Conservation (phyloP, 2,329 filamentous ascomycete species). For the Monilinia aucupariae region DNA sequence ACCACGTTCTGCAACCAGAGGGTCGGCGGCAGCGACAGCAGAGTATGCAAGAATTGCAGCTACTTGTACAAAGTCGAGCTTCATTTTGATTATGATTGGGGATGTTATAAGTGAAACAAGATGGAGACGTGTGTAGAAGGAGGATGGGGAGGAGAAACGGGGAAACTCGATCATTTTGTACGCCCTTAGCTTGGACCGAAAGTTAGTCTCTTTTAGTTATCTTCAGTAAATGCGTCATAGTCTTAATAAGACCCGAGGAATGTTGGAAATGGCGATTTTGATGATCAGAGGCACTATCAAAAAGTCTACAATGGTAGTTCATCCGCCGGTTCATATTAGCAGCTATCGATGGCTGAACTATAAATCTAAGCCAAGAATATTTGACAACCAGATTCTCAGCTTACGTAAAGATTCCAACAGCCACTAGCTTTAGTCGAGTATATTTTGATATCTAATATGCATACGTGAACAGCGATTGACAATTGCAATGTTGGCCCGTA, state of each 20-base stretch:
- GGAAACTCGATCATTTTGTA: not conserved
- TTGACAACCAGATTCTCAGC: no score
- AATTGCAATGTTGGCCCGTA: not conserved
- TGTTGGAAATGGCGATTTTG: not conserved
- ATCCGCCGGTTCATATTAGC: not conserved
- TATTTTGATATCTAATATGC: not conserved
- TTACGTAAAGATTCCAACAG: no score
- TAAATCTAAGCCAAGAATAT: no score
- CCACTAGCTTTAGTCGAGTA: no score
- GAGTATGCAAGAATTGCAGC: not conserved
- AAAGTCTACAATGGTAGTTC: not conserved
- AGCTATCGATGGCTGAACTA: not conserved
- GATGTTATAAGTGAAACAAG: not conserved
- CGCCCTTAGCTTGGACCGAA: no score
- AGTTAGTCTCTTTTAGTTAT: not conserved
- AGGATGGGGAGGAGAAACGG: not conserved
- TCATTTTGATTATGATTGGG: not conserved
- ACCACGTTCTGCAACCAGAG: not conserved
- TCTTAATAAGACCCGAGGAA: not conserved
- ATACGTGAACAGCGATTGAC: not conserved
- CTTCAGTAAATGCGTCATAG: not conserved
- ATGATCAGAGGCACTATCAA: not conserved
- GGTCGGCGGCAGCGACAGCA: not conserved
- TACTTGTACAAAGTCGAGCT: not conserved
- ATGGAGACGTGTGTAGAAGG: not conserved